Evolutionary conservation across 352 stramenopile genomes (phyloP).

Genomic region (Thalassiosira ordinaria): DNA sequence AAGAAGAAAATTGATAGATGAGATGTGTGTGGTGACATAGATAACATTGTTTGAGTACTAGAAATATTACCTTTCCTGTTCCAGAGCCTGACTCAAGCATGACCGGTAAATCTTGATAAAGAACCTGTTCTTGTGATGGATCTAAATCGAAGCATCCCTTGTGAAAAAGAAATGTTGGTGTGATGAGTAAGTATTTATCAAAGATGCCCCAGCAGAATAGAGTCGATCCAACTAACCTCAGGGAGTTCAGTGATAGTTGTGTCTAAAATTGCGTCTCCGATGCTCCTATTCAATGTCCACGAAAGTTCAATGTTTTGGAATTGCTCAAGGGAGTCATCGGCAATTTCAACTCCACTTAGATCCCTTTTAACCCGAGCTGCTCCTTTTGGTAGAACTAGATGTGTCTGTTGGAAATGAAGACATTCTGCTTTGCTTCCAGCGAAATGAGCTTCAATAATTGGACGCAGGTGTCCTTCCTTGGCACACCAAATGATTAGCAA

Average conservation of each 20-base stretch:
- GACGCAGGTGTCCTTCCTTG: conserved; percentile 23
- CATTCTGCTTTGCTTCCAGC: conserved; percentile 37
- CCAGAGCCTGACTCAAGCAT: conserved; percentile 54
- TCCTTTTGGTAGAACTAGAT: conserved; percentile 37
- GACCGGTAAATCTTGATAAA: conserved; percentile 23
- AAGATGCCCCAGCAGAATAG: not conserved
- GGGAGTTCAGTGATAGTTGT: conserved; percentile 14
- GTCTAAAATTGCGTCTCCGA: conserved; percentile 34
- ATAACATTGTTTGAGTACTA: conserved; percentile 18
- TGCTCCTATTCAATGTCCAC: conserved; percentile 28
- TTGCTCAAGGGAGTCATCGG: conserved; percentile 10
- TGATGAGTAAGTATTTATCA: not conserved
- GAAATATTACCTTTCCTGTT: conserved; percentile 45
- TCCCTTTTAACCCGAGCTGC: conserved; percentile 26
- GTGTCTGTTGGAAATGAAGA: conserved; percentile 42
- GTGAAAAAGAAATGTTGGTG: not conserved
- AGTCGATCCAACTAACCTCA: conserved; percentile 18
- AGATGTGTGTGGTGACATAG: not conserved
- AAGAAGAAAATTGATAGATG: not conserved
- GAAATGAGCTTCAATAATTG: conserved; percentile 60
- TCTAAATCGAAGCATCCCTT: conserved; percentile 54
- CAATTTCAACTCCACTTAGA: conserved; percentile 20
- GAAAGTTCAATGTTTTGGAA: conserved; percentile 37
- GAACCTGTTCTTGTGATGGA: conserved; percentile 40
- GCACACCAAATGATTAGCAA: conserved; percentile 31